Evolutionary conservation across 306 rosid species (phyloP).

Genomic region (Styphnolobium japonicum): DNA sequence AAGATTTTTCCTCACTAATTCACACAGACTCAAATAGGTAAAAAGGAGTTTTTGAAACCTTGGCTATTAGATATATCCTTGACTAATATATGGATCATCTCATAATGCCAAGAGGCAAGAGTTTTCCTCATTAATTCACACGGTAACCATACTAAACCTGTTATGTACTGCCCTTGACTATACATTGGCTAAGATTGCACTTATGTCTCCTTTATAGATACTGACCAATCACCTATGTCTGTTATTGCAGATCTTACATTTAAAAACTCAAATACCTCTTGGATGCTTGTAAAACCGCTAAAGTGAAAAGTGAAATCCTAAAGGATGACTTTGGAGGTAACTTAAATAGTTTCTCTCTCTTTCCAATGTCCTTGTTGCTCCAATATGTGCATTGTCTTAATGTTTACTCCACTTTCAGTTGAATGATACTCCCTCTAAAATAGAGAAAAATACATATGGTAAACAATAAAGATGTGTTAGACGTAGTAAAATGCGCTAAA

Average conservation of each 20-base stretch:
- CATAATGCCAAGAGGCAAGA: constrained; percentile 3
- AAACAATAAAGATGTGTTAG: background rate
- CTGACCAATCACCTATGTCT: background rate
- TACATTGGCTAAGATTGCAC: background rate
- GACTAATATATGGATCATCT: background rate
- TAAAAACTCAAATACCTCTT: constrained; percentile 2
- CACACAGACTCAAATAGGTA: too few relatives aligned
- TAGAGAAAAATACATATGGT: background rate
- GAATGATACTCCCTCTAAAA: background rate
- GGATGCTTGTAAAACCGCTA: background rate
- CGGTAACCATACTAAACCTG: background rate
- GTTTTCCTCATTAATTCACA: background rate
- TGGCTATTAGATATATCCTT: background rate
- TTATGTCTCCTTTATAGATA: background rate
- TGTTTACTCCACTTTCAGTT: background rate
- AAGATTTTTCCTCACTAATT: too few relatives aligned
- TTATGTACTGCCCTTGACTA: background rate
- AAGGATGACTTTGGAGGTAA: constrained; percentile 34
- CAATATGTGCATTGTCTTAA: background rate
- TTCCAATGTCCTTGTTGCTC: background rate
- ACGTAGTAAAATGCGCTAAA: background rate
- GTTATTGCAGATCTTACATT: constrained; percentile 26
- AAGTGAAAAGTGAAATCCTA: constrained; percentile 27
- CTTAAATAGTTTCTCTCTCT: too few relatives aligned
- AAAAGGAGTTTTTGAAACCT: background rate